These are phyloP conservation scores for Gastrodia elata DNA, from an alignment of 106 monocot genomes.

Conservation along the genomic window DNA sequence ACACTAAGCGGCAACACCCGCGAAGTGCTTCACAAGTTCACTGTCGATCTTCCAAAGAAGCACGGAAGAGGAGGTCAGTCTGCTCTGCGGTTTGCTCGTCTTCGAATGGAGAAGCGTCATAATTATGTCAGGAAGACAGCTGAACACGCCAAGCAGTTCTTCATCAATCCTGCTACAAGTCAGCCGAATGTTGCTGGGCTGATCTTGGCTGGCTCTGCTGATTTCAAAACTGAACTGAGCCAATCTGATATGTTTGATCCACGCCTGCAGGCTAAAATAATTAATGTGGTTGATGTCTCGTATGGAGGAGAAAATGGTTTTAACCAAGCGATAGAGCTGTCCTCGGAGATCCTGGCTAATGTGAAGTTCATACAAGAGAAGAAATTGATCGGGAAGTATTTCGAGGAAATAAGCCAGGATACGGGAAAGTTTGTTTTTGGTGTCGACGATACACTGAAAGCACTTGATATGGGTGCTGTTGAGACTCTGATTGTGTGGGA, in stretches of 20 bases:
- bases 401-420: conserved; percentile 56
- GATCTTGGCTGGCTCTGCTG: conserved; percentile 26
- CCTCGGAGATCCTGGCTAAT: conserved; percentile 43
- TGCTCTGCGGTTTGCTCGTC: conserved; percentile 49
- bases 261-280: conserved; percentile 45
- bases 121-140: conserved; percentile 60
- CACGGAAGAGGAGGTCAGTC: conserved; percentile 62
- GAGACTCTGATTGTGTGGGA: conserved; percentile 24
- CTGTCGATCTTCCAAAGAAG: conserved; percentile 59
- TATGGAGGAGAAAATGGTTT: conserved; percentile 35
- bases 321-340: conserved; percentile 55
- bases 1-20: conserved; percentile 50
- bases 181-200: conserved; percentile 27
- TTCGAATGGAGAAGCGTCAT: conserved; percentile 66
- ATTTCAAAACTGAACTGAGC: conserved; percentile 47
- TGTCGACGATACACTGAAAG: conserved; percentile 18
- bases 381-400: conserved; percentile 52
- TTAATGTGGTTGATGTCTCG: conserved; percentile 59
- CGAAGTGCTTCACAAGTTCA: conserved; percentile 39
- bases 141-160: conserved; percentile 26
- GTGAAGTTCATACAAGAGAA: conserved; percentile 68
- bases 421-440: conserved; percentile 28
- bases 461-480: conserved; percentile 27
- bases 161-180: conserved; percentile 22
- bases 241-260: conserved; percentile 65